Evolutionary conservation across 345 rosid species (phyloP).

Genomic region (Ailanthus altissimus): DNA sequence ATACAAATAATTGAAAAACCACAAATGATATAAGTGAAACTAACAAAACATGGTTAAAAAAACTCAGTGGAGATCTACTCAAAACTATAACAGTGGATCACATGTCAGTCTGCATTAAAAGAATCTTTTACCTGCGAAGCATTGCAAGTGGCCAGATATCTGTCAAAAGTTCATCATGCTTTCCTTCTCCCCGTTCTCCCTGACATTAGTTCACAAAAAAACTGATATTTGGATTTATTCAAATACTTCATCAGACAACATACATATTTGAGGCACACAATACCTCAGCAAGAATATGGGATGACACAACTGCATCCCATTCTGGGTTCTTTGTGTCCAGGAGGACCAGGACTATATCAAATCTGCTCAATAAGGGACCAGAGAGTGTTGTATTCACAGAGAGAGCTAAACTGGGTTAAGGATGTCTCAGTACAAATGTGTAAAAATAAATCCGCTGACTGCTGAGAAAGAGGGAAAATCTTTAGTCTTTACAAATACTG

Average conservation of each 20-base stretch:
- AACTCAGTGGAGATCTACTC: too few species aligned
- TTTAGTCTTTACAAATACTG: neutral
- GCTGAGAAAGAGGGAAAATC: neutral
- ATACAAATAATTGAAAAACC: neutral
- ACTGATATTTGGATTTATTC: slow-evolving; percentile 2
- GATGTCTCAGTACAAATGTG: slow-evolving; percentile 12
- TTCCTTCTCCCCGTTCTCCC: slow-evolving; percentile 48
- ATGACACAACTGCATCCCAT: slow-evolving; percentile 97
- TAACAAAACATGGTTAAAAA: too few species aligned
- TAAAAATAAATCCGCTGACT: neutral
- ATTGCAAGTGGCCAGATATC: slow-evolving; percentile 67
- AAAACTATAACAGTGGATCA: neutral
- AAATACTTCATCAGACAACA: slow-evolving; percentile 6
- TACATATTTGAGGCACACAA: neutral
- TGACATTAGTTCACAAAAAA: slow-evolving; percentile 32
- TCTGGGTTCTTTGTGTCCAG: slow-evolving; percentile 95
- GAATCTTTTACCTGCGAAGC: slow-evolving; percentile 67
- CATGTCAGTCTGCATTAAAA: neutral
- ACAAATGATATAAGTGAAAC: neutral
- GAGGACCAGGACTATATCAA: slow-evolving; percentile 90
- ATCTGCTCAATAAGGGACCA: slow-evolving; percentile 93
- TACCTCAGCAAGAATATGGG: slow-evolving; percentile 96
- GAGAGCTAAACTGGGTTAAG: slow-evolving; percentile 76
- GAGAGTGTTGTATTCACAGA: slow-evolving; percentile 95
- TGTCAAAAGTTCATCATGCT: slow-evolving; percentile 50